phyloP scores from a whole-genome alignment of 1,139 yeast genomes.

The Debaryomyces subglobosus region DNA sequence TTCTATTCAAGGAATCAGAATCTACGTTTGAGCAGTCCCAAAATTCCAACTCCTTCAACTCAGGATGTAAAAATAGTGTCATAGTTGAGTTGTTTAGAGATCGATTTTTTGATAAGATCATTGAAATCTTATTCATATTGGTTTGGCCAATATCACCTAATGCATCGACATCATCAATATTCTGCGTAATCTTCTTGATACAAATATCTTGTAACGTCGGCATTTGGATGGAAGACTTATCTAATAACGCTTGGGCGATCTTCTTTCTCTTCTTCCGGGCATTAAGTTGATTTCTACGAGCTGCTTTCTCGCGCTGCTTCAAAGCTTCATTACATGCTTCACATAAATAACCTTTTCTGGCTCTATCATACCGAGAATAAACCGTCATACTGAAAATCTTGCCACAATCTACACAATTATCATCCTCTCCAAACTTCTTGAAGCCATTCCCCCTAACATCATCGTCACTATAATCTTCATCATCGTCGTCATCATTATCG shows the following conservation, averaged over 20 bases:
- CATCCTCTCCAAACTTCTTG: slow-evolving; percentile 50
- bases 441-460: slow-evolving; percentile 24
- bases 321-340: slow-evolving; percentile 58
- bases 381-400: slow-evolving; percentile 61
- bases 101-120: slow-evolving; percentile 79
- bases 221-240: slow-evolving; percentile 62
- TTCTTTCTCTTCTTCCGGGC: slow-evolving; percentile 76
- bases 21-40: slow-evolving; percentile 92
- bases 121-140: slow-evolving; percentile 67
- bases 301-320: slow-evolving; percentile 45
- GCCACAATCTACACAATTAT: slow-evolving; percentile 63
- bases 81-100: slow-evolving; percentile 74
- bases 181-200: slow-evolving; percentile 66
- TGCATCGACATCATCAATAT: slow-evolving; percentile 76
- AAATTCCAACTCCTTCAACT: slow-evolving; percentile 60
- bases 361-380: slow-evolving; percentile 57
- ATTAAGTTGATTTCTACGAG: slow-evolving; percentile 55
- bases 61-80: slow-evolving; percentile 68
- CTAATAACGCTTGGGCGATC: slow-evolving; percentile 81
- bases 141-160: slow-evolving; percentile 76
- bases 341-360: slow-evolving; percentile 64
- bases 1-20: slow-evolving; percentile 63
- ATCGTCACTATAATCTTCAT: slow-evolving; percentile 32
- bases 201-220: slow-evolving; percentile 84
- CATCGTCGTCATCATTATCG: slow-evolving; percentile 31